Evolutionary conservation across 1,139 yeast species (phyloP).

Genomic region (Zygosaccharomyces pseudobailii): DNA sequence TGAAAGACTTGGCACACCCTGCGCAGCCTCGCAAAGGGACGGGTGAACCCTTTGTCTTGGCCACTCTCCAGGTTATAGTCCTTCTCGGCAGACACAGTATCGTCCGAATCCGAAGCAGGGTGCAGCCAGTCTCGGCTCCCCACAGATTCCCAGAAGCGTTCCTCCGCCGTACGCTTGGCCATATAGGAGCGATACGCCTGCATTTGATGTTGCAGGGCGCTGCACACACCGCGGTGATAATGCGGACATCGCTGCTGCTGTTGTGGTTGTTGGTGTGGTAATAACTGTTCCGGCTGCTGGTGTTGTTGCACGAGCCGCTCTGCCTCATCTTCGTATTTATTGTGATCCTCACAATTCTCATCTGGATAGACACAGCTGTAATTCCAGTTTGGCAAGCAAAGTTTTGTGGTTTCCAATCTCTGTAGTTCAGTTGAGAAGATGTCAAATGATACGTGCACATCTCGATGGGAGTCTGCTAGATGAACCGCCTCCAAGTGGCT

Average conservation of each 20-base stretch:
- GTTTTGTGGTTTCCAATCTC: constrained; percentile 1
- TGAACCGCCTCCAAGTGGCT: neutral
- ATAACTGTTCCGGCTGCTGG: neutral
- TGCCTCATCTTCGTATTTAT: neutral
- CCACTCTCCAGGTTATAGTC: neutral
- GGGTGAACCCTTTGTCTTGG: neutral
- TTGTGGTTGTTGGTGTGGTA: neutral
- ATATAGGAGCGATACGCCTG: neutral
- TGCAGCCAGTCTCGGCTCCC: neutral
- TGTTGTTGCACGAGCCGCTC: neutral
- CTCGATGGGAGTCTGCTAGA: neutral
- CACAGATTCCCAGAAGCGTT: neutral
- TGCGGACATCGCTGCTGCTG: neutral
- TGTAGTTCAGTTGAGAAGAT: constrained; percentile 3
- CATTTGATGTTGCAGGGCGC: neutral
- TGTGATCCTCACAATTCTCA: constrained; percentile 4
- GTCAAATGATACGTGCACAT: constrained; percentile 3
- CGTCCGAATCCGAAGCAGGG: neutral
- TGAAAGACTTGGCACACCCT: neutral
- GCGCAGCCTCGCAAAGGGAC: neutral
- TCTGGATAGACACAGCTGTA: constrained; percentile 6
- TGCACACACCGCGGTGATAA: neutral
- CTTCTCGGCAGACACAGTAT: neutral
- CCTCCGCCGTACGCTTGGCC: neutral
- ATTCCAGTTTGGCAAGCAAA: neutral